Evolutionary conservation across 1,284 basidiomycete genomes (phyloP), one percentile per base, ranked within the genome.

Genomic region (Rhodotorula sp.): DNA sequence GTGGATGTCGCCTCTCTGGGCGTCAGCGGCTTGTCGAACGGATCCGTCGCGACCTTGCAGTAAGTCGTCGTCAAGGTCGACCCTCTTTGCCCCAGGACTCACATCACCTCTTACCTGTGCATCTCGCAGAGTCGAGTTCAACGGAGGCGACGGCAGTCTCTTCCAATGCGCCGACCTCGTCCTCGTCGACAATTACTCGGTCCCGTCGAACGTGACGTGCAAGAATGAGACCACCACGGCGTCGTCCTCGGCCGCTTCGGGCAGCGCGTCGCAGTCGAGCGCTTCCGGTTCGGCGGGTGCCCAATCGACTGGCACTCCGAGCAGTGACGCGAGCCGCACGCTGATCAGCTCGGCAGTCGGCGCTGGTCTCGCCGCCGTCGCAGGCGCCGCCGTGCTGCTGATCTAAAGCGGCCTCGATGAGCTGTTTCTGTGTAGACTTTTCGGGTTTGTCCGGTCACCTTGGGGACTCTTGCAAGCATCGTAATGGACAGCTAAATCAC

Each of bases 91-190:
- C 34, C 34, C 56, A 43, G 15, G 29, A 8, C 61, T 61, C 18
- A 39, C 58, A 3, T 29, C 29, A 29, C 29, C 29, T 29, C 29
- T 2, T 43, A 10, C 39, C 21, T 21, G 14, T 39, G 39, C 21
- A 26, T 21, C 49, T 10, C 54, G 54, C 86, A 90, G 84, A 46
- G 83, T 89, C 61, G 78, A 85, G 48, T 90, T 83, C 79, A 81
- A 85, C 75, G 89, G 88, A 54, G 87, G 88, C 26, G 90, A 92
- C 78, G 88, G 87, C 49, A 47, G 58, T 14, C 67, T 77, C 26
- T 69, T 76, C 68, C 69, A 69, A 57, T 65, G 63, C 63, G 18
- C 68, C 51, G 46, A 92, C 81, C 80, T 92, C 65, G 86, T 87
- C 12, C 83, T 92, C 46, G 84, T 86, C 57, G 85, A 82, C 63